Base-by-base conservation (phyloP, 192 early-diverging fungal genomes). In the Geranomyces michiganensis region DNA sequence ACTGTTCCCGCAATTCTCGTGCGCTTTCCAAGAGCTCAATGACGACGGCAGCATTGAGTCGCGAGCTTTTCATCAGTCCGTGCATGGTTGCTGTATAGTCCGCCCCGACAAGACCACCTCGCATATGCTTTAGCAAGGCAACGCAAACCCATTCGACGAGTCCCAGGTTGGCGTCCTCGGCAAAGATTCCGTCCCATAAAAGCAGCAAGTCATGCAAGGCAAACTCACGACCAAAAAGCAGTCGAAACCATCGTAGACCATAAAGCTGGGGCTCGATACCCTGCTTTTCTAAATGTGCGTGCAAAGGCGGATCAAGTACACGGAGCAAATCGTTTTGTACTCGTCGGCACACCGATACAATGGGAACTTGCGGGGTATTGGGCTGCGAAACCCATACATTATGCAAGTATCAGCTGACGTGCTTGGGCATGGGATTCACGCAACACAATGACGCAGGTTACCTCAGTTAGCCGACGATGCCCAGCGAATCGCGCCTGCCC, bases 131-230 rank as follows among this genome's bases (percentile, higher is more conserved):
- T 24, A 98, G 74, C 67, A 98, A 70, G 5, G 90, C 90, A 3
- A 95, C 68, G 36, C 88, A 89, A 5, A 96, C 72, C 86, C 91
- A 96, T 48, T 96, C 94, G 12, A 89, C 91, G 36, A 96, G 84
- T 22, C 84, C 83, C 30, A 96, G 76, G 27, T 87, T 87, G 1
- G 85, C 75, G 73, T 92, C 91, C 58, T 96, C 89, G 15, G 92
- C 91, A 78, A 97, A 91, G 27, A 98, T 81, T n/a, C 88, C 90
- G 64, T 95, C 94, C 96, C 96, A 98, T 24, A 98, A 77, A n/a
- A 58, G 56, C 17, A 94, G 60, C 19, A 93, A 77, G 26, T 92
- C 77, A 6, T 85, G 71, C 24, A 96, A 82, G 4, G 85, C 62
- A 49, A 98, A 91, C 77, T 98, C 96, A 31, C 96, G 79, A 15